Conservation (phyloP, 2,329 filamentous ascomycete species). For the Alternaria rosae region DNA sequence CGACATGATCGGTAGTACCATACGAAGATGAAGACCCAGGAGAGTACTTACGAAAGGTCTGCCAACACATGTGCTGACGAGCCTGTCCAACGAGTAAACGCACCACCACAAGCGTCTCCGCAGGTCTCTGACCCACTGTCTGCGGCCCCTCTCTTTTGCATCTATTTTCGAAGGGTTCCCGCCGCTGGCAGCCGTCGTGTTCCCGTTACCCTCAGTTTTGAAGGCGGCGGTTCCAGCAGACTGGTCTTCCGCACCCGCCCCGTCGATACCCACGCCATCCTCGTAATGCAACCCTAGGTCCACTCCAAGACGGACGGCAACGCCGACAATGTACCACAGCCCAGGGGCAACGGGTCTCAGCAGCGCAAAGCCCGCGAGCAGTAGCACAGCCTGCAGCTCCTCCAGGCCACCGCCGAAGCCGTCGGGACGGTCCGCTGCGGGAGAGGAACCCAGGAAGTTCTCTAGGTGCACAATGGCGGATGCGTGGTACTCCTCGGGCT, state of each 20-base stretch:
- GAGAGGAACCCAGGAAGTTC: slow-evolving; percentile 75
- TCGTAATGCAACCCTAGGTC: slow-evolving; percentile 94
- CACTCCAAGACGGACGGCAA: slow-evolving; percentile 87
- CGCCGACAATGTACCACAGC: slow-evolving; percentile 96
- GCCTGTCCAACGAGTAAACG: slow-evolving; percentile 91
- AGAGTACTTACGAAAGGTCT: slow-evolving; percentile 72
- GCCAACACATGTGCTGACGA: slow-evolving; percentile 93
- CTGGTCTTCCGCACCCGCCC: slow-evolving; percentile 47
- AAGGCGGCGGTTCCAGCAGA: slow-evolving; percentile 29
- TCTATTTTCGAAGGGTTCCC: slow-evolving; percentile 51
- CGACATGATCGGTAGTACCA: neutral
- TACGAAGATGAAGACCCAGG: neutral
- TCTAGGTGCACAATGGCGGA: slow-evolving; percentile 93
- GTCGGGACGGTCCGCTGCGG: slow-evolving; percentile 61
- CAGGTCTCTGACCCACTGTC: slow-evolving; percentile 86
- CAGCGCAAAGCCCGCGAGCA: slow-evolving; percentile 90
- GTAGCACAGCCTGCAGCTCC: slow-evolving; percentile 89
- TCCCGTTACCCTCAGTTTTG: slow-evolving; percentile 45
- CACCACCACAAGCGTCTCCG: slow-evolving; percentile 94
- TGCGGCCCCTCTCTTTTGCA: slow-evolving; percentile 67
- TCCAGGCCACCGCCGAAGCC: slow-evolving; percentile 88
- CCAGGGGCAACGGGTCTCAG: slow-evolving; percentile 90
- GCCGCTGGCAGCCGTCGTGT: slow-evolving; percentile 23
- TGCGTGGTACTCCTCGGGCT: slow-evolving; percentile 95
- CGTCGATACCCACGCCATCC: slow-evolving; percentile 74